Conservation (phyloP, 495 filamentous ascomycete species). For the Xylaria curta region DNA sequence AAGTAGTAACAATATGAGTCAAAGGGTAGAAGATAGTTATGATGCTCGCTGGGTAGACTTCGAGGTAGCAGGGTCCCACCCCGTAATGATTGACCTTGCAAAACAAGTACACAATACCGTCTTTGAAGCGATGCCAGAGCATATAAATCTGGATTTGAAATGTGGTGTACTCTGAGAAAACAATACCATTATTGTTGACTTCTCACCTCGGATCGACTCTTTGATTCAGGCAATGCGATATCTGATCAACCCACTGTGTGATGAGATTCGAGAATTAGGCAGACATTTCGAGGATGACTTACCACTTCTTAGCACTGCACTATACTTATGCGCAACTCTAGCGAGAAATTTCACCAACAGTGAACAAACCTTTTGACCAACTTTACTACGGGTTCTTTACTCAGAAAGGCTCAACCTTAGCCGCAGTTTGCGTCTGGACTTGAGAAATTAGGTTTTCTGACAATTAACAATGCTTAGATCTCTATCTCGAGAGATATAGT, state of each 20-base stretch:
- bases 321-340: conserved; percentile 4
- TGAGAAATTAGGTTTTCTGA: not conserved
- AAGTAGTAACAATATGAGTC: too few relatives aligned
- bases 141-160: not conserved
- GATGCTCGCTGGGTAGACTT: too few relatives aligned
- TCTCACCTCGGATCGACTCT: not conserved
- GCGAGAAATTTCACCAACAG: not conserved
- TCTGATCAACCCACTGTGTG: not conserved
- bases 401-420: not conserved
- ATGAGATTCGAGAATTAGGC: not conserved
- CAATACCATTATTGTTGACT: not conserved
- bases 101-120: conserved; percentile 1
- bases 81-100: not conserved
- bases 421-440: not conserved
- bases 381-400: not conserved
- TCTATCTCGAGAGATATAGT: not conserved
- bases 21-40: too few relatives aligned
- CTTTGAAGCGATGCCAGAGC: not conserved
- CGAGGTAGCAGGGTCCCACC: too few relatives aligned
- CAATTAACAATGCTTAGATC: not conserved
- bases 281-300: not conserved
- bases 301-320: not conserved
- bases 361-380: not conserved
- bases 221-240: conserved; percentile 5
- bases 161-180: not conserved